Evolutionary conservation across 768 basidiomycete genomes (phyloP).

Genomic region (Coprinopsis marcescibilis): DNA sequence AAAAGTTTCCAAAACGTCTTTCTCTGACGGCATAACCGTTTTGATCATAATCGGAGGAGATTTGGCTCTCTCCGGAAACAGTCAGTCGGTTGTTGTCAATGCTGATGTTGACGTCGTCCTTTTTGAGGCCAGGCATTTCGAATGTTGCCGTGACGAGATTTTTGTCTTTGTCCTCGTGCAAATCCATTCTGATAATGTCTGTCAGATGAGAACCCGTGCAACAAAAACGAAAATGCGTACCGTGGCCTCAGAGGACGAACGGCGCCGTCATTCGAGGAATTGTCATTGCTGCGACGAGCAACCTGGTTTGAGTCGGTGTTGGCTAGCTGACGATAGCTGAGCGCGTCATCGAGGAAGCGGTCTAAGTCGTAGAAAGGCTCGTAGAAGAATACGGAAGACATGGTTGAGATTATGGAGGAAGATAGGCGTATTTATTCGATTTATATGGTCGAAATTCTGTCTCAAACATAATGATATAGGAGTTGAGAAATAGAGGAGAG

Average conservation of each 20-base stretch:
- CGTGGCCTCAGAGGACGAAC: constrained; percentile 18
- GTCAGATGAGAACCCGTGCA: not conserved
- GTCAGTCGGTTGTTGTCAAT: constrained; percentile 39
- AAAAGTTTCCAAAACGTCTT: constrained; percentile 42
- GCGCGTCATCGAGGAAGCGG: constrained; percentile 34
- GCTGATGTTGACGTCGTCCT: constrained; percentile 45
- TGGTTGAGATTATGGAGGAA: constrained; percentile 1
- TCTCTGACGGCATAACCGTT: constrained; percentile 35
- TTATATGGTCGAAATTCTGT: no score
- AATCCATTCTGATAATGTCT: constrained; percentile 34
- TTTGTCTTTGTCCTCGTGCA: constrained; percentile 36
- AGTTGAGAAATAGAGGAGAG: not conserved
- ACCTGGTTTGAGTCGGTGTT: constrained; percentile 9
- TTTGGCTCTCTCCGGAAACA: constrained; percentile 38
- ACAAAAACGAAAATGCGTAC: constrained; percentile 9
- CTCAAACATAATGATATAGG: no score
- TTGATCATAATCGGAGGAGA: constrained; percentile 23
- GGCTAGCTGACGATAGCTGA: constrained; percentile 20
- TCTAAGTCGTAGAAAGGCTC: constrained; percentile 41
- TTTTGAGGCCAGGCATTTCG: constrained; percentile 50
- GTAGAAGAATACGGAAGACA: constrained; percentile 29
- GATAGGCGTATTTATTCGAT: no score
- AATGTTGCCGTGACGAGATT: constrained; percentile 45
- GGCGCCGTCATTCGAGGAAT: constrained; percentile 7
- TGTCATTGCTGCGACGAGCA: constrained; percentile 13